These are phyloP conservation scores for Epichloe coenophiala DNA, from an alignment of 2,329 filamentous ascomycete genomes.

Conservation along the genomic window DNA sequence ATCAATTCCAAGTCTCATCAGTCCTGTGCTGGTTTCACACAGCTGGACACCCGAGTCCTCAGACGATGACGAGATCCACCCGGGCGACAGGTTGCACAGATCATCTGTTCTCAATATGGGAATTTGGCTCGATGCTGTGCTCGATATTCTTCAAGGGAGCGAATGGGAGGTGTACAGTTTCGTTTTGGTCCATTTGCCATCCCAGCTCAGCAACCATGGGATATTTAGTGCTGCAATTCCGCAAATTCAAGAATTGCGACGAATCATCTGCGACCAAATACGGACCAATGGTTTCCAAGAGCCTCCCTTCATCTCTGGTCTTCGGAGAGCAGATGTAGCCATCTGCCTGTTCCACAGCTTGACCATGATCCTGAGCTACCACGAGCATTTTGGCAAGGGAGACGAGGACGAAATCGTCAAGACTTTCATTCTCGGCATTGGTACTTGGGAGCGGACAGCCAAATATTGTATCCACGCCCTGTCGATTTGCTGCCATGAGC, in stretches of 20 bases:
- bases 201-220: constrained; percentile 80
- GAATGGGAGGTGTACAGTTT: constrained; percentile 94
- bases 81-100: constrained; percentile 21
- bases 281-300: constrained; percentile 66
- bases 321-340: constrained; percentile 78
- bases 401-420: constrained; percentile 85
- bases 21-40: constrained; percentile 35
- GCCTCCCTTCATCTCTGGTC: constrained; percentile 61
- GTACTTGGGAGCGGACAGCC: constrained; percentile 71
- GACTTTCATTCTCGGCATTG: constrained; percentile 74
- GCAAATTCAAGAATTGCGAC: constrained; percentile 64
- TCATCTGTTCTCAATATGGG: constrained; percentile 39
- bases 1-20: constrained; percentile 29
- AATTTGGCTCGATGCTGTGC: constrained; percentile 64
- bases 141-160: constrained; percentile 57
- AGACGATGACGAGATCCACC: constrained; percentile 8
- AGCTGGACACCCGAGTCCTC: not conserved
- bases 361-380: constrained; percentile 82
- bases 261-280: constrained; percentile 70
- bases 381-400: constrained; percentile 66
- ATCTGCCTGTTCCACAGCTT: constrained; percentile 79
- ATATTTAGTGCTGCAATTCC: constrained; percentile 63
- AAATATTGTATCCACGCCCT: constrained; percentile 91
- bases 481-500: constrained; percentile 87
- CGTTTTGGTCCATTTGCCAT: constrained; percentile 70